Evolutionary conservation across 495 filamentous ascomycete species (phyloP), one percentile per base, ranked within the genome.

Genomic region (Aspergillus taichungensis): DNA sequence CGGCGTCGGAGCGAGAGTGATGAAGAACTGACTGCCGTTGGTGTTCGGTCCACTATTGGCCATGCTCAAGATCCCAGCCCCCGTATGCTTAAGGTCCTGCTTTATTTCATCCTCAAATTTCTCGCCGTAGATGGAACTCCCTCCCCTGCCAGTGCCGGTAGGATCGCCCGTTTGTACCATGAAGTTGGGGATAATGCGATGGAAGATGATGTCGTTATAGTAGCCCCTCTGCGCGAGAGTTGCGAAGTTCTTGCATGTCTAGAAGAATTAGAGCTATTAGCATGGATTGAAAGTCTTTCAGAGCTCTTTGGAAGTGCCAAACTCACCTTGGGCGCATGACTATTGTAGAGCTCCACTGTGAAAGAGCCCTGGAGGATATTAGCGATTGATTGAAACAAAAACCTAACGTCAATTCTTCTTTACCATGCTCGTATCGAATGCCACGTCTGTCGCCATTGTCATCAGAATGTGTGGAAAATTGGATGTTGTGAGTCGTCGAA

Each of bases 161-260:
- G 92, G 92, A 67, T 98, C 92, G 34, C 92, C 92, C 40, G 84
- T 87, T 71, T 98, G 92, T 47, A 94, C 78, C 92, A 97, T 97
- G 73, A 98, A 98, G 66, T 87, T 82, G 29, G 86, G 79, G 59
- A 97, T 97, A 43, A 98, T 81, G 54, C 92, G 88, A 74, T 98
- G 92, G 78, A 98, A 90, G 62, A 88, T 65, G 46, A 83, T 73
- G 59, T 64, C 65, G 65, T 89, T 79, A 78, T 94, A 98, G 76
- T 95, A 97, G 37, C 87, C 85, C 41, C 88, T 73, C 37, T 72
- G 61, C 12, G 82, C 81, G 36, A 97, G 84, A 6, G 80, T 85
- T 41, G 72, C 55, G 66, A 98, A 97, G 74, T 97, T 97, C 37
- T 76, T 75, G 77, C 89, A 95, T 5, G 94, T 94, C 66, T 76